Conservation (phyloP, 1,284 basidiomycete species). For the Grifola frondosa region DNA sequence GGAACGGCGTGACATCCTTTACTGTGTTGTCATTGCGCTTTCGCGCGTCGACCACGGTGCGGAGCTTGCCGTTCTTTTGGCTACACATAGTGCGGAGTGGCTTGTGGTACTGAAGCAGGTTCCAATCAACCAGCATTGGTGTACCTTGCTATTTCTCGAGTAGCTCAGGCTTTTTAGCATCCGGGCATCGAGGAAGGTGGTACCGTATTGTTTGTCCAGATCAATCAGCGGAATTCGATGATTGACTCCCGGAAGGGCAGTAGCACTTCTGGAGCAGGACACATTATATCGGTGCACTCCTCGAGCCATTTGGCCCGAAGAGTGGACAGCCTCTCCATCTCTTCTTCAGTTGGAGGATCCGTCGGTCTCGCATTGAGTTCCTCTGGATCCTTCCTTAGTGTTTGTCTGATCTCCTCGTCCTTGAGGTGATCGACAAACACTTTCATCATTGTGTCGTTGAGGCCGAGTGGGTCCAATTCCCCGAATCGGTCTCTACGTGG, state of each 20-base stretch:
- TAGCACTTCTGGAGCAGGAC: not conserved
- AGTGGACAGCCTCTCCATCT: no score
- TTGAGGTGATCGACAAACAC: constrained; percentile 1
- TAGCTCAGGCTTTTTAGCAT: constrained; percentile 4
- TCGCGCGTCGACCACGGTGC: constrained; percentile 25
- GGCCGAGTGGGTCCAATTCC: constrained; percentile 1
- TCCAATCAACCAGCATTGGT: constrained; percentile 26
- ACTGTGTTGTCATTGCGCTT: constrained; percentile 30
- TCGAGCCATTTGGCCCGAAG: constrained; percentile 9
- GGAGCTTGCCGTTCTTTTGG: constrained; percentile 23
- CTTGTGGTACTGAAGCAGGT: constrained; percentile 6
- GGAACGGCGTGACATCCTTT: constrained; percentile 32
- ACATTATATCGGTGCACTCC: constrained; percentile 6
- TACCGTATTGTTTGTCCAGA: constrained; percentile 23
- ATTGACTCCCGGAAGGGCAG: constrained; percentile 4
- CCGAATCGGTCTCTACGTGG: not conserved
- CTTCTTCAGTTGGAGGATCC: no score
- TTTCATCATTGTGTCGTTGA: constrained; percentile 3
- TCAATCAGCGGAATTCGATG: constrained; percentile 26
- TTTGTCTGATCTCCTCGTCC: constrained; percentile 4
- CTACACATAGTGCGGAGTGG: constrained; percentile 21
- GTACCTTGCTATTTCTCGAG: constrained; percentile 26
- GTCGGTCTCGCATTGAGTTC: no score
- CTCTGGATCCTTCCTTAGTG: no score
- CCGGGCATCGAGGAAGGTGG: constrained; percentile 23